Percentiles rank a stretch among this genome's conserved stretches.
phyloP scores from a whole-genome alignment of 148 eudicot genomes.

The Fallopia convolvulus region DNA sequence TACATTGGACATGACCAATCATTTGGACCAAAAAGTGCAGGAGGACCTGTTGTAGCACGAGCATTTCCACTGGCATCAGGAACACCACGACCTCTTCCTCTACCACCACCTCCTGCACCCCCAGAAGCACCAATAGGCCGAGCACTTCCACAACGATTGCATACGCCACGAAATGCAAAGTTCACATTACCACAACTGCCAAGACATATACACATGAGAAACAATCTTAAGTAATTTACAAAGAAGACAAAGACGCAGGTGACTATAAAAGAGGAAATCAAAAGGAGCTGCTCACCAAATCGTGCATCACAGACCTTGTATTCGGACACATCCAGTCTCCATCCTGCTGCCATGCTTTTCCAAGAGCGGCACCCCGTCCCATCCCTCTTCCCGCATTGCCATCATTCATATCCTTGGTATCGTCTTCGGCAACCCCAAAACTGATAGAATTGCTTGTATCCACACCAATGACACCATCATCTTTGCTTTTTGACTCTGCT shows the following conservation, averaged over 20 bases:
- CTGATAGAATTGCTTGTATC: slow-evolving; percentile 33
- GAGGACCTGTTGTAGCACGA: slow-evolving; percentile 54
- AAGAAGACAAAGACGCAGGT: slow-evolving; percentile 1
- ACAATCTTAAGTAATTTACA: not conserved
- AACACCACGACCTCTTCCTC: slow-evolving; percentile 89
- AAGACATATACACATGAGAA: slow-evolving; percentile 28
- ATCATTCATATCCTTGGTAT: slow-evolving; percentile 38
- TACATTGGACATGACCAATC: slow-evolving; percentile 99
- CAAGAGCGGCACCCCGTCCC: slow-evolving; percentile 74
- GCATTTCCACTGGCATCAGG: slow-evolving; percentile 43
- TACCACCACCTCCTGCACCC: slow-evolving; percentile 67
- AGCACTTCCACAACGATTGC: slow-evolving; percentile 99
- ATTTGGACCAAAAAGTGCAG: slow-evolving; percentile 94
- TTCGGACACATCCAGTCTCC: slow-evolving; percentile 98
- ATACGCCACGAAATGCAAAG: slow-evolving; percentile 95
- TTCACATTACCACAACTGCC: slow-evolving; percentile 91
- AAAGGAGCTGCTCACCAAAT: slow-evolving; percentile 94
- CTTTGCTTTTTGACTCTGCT: slow-evolving; percentile 90
- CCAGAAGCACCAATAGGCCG: slow-evolving; percentile 80
- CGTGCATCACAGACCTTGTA: slow-evolving; percentile 98
- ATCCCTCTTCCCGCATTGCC: slow-evolving; percentile 53
- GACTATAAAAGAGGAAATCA: slow-evolving; percentile 6
- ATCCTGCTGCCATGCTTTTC: slow-evolving; percentile 93
- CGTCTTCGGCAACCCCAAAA: slow-evolving; percentile 37
- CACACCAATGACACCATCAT: slow-evolving; percentile 28